Evolutionary conservation across 208 protist genomes (phyloP).

Genomic region (Crithidia bombi): DNA sequence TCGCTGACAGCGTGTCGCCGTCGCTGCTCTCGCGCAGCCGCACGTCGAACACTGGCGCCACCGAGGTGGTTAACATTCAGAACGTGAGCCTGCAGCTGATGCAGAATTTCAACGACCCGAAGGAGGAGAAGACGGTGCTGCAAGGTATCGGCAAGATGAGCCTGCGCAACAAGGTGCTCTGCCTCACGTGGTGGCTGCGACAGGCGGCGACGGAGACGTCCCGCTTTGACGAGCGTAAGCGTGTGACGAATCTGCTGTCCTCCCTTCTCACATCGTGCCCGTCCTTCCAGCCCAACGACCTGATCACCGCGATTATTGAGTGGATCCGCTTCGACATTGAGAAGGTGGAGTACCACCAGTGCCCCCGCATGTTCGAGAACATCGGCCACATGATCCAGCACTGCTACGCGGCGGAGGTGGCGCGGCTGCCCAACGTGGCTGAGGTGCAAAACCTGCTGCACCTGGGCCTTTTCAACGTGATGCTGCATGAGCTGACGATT

Average conservation of each 20-base stretch:
- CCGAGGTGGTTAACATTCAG: slow-evolving; percentile 71
- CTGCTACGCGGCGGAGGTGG: slow-evolving; percentile 54
- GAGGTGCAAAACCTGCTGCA: slow-evolving; percentile 68
- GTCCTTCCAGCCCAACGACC: slow-evolving; percentile 39
- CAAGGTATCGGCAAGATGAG: slow-evolving; percentile 58
- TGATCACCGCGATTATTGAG: slow-evolving; percentile 68
- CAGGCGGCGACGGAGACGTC: slow-evolving; percentile 59
- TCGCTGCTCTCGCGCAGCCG: slow-evolving; percentile 24
- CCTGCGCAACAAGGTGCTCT: slow-evolving; percentile 73
- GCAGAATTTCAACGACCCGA: slow-evolving; percentile 59
- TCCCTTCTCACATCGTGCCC: slow-evolving; percentile 52
- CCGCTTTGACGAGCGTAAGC: slow-evolving; percentile 63
- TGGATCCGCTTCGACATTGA: slow-evolving; percentile 87
- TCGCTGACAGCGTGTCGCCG: slow-evolving; percentile 16
- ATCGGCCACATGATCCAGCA: slow-evolving; percentile 77
- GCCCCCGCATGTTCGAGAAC: slow-evolving; percentile 85
- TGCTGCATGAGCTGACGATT: slow-evolving; percentile 70
- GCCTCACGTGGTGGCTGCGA: slow-evolving; percentile 87
- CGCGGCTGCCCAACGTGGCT: slow-evolving; percentile 44
- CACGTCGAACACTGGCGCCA: slow-evolving; percentile 27
- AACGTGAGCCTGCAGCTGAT: slow-evolving; percentile 72
- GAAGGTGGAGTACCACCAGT: slow-evolving; percentile 72
- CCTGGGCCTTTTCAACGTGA: slow-evolving; percentile 73
- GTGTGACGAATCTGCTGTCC: slow-evolving; percentile 61
- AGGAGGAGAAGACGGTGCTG: slow-evolving; percentile 48